These are phyloP conservation scores for Porpolomopsis calyptriformis DNA, from an alignment of 768 basidiomycete genomes.

Conservation along the genomic window DNA sequence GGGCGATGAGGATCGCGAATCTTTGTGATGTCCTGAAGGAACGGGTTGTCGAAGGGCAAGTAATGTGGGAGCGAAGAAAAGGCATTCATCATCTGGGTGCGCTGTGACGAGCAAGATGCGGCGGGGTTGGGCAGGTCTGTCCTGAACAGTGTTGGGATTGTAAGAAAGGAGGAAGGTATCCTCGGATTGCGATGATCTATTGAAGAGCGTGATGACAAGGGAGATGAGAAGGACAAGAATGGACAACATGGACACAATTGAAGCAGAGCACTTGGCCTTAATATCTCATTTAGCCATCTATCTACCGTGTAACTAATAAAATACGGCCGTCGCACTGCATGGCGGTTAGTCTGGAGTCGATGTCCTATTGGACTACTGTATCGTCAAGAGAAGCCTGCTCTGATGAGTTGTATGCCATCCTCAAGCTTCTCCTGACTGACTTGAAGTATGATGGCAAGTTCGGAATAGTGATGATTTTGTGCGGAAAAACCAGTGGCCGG, in stretches of 20 bases:
- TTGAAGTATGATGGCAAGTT: not conserved
- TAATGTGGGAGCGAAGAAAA: conserved; percentile 88
- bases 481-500: not conserved
- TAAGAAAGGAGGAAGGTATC: conserved; percentile 12
- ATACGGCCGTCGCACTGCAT: not conserved
- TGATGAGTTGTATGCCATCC: not conserved
- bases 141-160: conserved; percentile 8
- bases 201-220: conserved; percentile 23
- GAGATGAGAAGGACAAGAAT: conserved; percentile 17
- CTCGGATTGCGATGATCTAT: conserved; percentile 21
- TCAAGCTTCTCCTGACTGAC: not conserved
- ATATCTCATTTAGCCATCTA: no score
- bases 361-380: not conserved
- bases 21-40: conserved; percentile 1
- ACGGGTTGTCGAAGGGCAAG: conserved; percentile 23
- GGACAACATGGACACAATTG: not conserved
- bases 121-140: conserved; percentile 11
- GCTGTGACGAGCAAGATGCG: conserved; percentile 69
- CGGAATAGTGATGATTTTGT: not conserved
- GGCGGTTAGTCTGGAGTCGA: not conserved
- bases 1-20: not conserved
- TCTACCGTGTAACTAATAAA: no score
- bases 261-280: not conserved
- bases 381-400: not conserved
- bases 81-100: conserved; percentile 89